Base-by-base conservation (phyloP, 345 rosid species). In the Trapa incisa region DNA sequence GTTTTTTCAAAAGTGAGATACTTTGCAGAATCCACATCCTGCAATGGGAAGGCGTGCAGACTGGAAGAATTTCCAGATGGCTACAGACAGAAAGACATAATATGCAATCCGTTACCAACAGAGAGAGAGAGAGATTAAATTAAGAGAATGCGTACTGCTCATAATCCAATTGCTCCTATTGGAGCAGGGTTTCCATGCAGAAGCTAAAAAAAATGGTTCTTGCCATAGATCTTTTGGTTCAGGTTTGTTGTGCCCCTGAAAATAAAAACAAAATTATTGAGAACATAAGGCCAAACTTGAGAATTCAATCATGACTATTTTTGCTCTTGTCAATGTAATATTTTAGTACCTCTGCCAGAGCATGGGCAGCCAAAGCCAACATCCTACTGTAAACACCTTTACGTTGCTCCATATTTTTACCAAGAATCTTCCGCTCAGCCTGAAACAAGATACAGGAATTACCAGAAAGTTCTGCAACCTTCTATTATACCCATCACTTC, bases 201-300 rank as follows among this genome's bases (percentile, higher is more conserved):
- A 86, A 75, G 96, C 86, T 71, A 80, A 86, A 60, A 77, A 76
- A 66, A 74, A 78, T 0, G 96, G 97, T 71, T 87, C 97, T 70
- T 79, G 75, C 99, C 99, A 94, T 65, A 94, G 77, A 77, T 94
- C 96, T 81, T 91, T 91, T 1, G 97, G 99, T 75, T 89, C 99
- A 37, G 81, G 78, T 71, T 87, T 91, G 66, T 87, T 80, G 81
- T 94, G 95, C 33, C 83, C 86, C 88, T 84, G 64, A 36, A 67
- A 16, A 42, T 42, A 72, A 29, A 73, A 50, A 42, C 68, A 68
- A 36, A 36, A 37, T 0, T 22, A 22, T 22, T 65, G 68, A 70
- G 66, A 58, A 61, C 60, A 64, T 57, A 7, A 15, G 43, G 22
- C 14, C 47, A 65, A 53, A 38, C 57, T 64, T 1, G 63, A 50